phyloP scores from a whole-genome alignment of 2,329 filamentous ascomycete genomes.

The Phaeomoniella chlamydospora region DNA sequence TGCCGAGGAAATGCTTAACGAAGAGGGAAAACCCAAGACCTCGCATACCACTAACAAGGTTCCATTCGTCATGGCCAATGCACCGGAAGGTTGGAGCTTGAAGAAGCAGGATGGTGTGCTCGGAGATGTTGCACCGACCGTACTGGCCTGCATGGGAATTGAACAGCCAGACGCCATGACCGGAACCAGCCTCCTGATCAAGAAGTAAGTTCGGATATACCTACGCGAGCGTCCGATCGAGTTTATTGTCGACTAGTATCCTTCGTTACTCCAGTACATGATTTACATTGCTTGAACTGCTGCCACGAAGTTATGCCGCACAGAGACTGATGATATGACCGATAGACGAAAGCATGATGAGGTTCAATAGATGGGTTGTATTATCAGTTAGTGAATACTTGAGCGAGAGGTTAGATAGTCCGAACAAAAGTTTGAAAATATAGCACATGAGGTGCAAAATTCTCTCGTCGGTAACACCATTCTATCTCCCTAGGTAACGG shows the following conservation, averaged over 20 bases:
- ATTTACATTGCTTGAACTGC: neutral
- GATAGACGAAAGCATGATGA: neutral
- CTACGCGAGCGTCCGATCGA: neutral
- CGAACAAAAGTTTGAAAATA: too few relatives aligned
- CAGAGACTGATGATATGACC: neutral
- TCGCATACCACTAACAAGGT: slow-evolving; percentile 97
- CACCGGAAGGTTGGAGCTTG: slow-evolving; percentile 75
- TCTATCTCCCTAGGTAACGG: too few relatives aligned
- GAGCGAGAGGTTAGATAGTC: too few relatives aligned
- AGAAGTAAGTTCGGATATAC: slow-evolving; percentile 31
- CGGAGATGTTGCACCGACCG: slow-evolving; percentile 90
- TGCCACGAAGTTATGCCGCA: neutral
- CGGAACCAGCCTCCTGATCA: slow-evolving; percentile 68
- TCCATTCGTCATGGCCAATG: slow-evolving; percentile 95
- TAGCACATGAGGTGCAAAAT: too few relatives aligned
- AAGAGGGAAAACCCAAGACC: slow-evolving; percentile 92
- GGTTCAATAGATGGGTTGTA: neutral
- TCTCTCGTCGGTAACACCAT: too few relatives aligned
- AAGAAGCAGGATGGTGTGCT: slow-evolving; percentile 79
- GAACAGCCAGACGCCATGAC: slow-evolving; percentile 87
- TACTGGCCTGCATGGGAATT: slow-evolving; percentile 82
- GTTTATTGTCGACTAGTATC: neutral
- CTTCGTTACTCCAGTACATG: neutral
- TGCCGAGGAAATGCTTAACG: slow-evolving; percentile 97
- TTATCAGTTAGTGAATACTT: too few relatives aligned